Percentiles rank a stretch among this genome's conserved stretches.
Conservation (phyloP, 371 early-diverging fungal genomes). For the Mortierella sp. region DNA sequence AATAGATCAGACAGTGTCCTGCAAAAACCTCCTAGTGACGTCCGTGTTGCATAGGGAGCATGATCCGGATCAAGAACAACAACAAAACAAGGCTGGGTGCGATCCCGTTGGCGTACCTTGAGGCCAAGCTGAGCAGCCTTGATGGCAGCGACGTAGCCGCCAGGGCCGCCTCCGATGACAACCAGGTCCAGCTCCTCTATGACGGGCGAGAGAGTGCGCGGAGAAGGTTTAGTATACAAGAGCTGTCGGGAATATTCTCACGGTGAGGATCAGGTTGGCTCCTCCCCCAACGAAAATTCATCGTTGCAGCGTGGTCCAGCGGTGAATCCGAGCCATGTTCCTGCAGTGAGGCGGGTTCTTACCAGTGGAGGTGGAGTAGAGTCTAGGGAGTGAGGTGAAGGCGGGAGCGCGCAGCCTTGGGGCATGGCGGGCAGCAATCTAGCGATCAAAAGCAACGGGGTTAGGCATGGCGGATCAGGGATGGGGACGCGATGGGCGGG, state of each 20-base stretch:
- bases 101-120: constrained; percentile 70
- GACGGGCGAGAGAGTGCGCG: not conserved
- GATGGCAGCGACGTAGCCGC: constrained; percentile 98
- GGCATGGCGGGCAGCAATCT: constrained; percentile 71
- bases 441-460: not conserved
- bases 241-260: constrained; percentile 35
- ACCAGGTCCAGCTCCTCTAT: constrained; percentile 81
- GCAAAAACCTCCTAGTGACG: constrained; percentile 1
- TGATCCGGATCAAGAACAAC: not conserved
- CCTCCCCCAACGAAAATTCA: constrained; percentile 10
- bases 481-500: not conserved
- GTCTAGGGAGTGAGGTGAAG: constrained; percentile 65
- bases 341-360: constrained; percentile 16
- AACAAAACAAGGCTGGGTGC: not conserved
- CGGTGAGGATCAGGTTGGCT: constrained; percentile 8
- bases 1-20: not conserved
- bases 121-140: constrained; percentile 98
- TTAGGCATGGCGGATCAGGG: not conserved
- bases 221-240: constrained; percentile 1
- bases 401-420: constrained; percentile 66
- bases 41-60: not conserved
- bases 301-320: no score
- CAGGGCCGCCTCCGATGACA: constrained; percentile 97
- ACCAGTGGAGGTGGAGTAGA: constrained; percentile 70
- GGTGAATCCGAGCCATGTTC: not conserved